Evolutionary conservation across 108 stramenopile genomes (phyloP).

Genomic region (Aurantiochytrium sp.): DNA sequence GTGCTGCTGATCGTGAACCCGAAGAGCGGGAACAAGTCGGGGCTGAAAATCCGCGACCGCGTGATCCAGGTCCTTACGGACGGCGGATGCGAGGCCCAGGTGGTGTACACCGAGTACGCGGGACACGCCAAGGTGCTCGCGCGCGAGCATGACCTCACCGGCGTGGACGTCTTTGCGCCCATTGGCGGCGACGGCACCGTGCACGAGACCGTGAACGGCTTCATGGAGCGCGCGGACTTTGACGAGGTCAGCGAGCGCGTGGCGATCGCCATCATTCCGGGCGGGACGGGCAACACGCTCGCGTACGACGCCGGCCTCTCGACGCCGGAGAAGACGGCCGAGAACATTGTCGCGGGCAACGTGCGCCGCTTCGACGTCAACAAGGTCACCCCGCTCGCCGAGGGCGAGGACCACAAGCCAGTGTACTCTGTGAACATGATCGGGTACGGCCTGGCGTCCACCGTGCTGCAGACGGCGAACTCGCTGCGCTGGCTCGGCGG

Average conservation of each 20-base stretch:
- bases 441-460: conserved; percentile 27
- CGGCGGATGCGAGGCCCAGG: neutral
- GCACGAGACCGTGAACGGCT: conserved; percentile 29
- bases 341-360: neutral
- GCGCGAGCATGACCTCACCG: neutral
- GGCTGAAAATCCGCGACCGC: neutral
- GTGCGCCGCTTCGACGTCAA: neutral
- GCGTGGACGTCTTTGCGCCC: neutral
- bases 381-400: neutral
- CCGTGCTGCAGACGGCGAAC: neutral
- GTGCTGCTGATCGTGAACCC: conserved; percentile 14
- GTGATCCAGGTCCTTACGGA: neutral
- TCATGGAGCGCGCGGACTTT: neutral
- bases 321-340: neutral
- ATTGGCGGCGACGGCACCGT: conserved; percentile 36
- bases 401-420: neutral
- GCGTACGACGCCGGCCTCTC: neutral
- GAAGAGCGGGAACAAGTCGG: neutral
- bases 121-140: conserved; percentile 23
- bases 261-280: conserved; percentile 25
- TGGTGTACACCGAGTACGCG: conserved; percentile 2
- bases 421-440: conserved; percentile 32
- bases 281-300: conserved; percentile 29
- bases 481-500: conserved; percentile 6
- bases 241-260: neutral